Evolutionary conservation across 768 basidiomycete genomes (phyloP).

Genomic region (Tylopilus balloui): DNA sequence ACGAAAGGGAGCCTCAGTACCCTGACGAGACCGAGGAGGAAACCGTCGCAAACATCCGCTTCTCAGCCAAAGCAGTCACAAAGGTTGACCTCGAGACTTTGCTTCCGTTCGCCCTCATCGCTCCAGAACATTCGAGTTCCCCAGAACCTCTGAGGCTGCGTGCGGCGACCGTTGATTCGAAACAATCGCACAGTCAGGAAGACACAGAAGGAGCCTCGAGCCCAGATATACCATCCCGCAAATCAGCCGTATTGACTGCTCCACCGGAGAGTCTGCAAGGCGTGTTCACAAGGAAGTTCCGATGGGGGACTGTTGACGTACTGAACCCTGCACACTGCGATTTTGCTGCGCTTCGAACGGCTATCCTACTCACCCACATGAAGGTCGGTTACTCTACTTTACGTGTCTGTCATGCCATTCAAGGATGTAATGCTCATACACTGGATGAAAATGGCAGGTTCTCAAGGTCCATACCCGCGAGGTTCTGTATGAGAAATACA

Average conservation of each 20-base stretch:
- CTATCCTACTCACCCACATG: constrained; percentile 79
- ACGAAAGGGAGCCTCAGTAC: constrained; percentile 50
- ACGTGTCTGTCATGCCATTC: constrained; percentile 16
- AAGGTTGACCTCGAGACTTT: constrained; percentile 53
- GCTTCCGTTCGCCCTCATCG: constrained; percentile 77
- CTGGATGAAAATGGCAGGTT: constrained; percentile 42
- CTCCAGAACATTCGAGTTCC: constrained; percentile 54
- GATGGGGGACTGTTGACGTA: constrained; percentile 89
- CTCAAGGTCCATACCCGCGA: constrained; percentile 82
- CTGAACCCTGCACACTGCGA: constrained; percentile 85
- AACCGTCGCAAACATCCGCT: constrained; percentile 71
- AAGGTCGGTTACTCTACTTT: constrained; percentile 48
- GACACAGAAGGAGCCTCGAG: constrained; percentile 16
- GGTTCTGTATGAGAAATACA: constrained; percentile 88
- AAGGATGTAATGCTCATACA: constrained; percentile 5
- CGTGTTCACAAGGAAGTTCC: constrained; percentile 70
- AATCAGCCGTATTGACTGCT: constrained; percentile 35
- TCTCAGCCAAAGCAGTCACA: constrained; percentile 66
- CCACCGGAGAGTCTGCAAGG: constrained; percentile 69
- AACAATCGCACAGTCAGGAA: constrained; percentile 12
- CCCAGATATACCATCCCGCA: constrained; percentile 37
- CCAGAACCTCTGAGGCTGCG: constrained; percentile 28
- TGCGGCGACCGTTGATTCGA: constrained; percentile 20
- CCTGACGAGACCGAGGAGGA: constrained; percentile 61
- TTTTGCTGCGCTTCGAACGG: constrained; percentile 78